phyloP scores from a whole-genome alignment of 345 rosid genomes.

The Eutrema yunnanense region DNA sequence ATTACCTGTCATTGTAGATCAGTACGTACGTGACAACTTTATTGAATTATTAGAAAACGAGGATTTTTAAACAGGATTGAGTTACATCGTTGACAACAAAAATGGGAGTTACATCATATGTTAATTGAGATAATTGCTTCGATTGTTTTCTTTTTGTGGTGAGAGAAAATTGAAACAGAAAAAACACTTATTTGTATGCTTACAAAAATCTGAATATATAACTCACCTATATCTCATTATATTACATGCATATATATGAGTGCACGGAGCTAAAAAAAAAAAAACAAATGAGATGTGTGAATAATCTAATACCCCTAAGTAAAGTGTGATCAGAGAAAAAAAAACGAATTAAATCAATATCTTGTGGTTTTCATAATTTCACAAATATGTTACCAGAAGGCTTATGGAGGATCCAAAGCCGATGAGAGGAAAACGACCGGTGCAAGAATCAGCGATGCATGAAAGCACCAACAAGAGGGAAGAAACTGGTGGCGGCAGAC shows the following conservation, averaged over 20 bases:
- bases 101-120: background rate
- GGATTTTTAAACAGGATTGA: background rate
- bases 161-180: background rate
- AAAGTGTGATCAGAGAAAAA: background rate
- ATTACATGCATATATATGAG: background rate
- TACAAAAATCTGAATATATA: background rate
- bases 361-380: background rate
- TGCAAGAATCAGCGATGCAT: constrained; percentile 60
- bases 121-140: background rate
- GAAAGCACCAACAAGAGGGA: constrained; percentile 56
- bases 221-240: no score
- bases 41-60: background rate
- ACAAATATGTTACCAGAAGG: constrained; percentile 39
- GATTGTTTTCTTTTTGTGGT: background rate
- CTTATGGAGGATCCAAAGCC: constrained; percentile 41
- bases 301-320: background rate
- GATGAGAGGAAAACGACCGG: constrained; percentile 53
- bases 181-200: background rate
- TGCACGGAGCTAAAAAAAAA: background rate
- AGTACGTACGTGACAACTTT: background rate
- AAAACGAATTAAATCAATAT: background rate
- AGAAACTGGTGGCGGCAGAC: constrained; percentile 49
- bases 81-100: background rate
- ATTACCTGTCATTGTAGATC: background rate
- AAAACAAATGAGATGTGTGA: background rate